Conservation (phyloP, 2,329 filamentous ascomycete genomes). For the Chaetomiaceae sp. region DNA sequence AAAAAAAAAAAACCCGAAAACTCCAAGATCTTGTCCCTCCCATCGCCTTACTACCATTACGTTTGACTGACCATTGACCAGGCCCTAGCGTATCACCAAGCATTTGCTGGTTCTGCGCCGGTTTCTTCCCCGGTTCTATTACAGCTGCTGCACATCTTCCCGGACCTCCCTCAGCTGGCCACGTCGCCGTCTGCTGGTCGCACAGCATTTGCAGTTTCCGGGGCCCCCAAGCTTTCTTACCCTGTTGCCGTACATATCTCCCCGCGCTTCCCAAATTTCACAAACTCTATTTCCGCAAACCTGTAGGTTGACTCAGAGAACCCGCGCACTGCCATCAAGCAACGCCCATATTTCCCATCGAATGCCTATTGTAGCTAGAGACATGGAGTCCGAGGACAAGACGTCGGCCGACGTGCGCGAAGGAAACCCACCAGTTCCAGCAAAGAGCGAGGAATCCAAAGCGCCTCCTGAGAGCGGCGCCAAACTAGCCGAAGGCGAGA, state of each 20-base stretch:
- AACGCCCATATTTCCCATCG: not conserved
- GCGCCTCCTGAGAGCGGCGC: constrained; percentile 17
- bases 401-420: constrained; percentile 24
- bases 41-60: no score
- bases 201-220: constrained; percentile 1
- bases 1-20: no score
- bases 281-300: not conserved
- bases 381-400: constrained; percentile 28
- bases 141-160: not conserved
- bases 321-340: not conserved
- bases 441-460: constrained; percentile 26
- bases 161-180: constrained; percentile 4
- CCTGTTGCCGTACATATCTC: not conserved
- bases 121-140: not conserved
- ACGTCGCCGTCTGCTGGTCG: constrained; percentile 10
- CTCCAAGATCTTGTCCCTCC: no score
- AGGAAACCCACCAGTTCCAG: constrained; percentile 18
- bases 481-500: constrained; percentile 25
- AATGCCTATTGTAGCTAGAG: not conserved
- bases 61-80: constrained; percentile 6
- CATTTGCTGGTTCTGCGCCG: not conserved
- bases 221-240: not conserved
- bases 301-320: not conserved
- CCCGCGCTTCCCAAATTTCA: not conserved
- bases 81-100: constrained; percentile 1